Percentiles rank a stretch among this genome's conserved stretches.
Evolutionary conservation across 257 asterid species (phyloP).

Genomic region (Ligustrum vulgare): DNA sequence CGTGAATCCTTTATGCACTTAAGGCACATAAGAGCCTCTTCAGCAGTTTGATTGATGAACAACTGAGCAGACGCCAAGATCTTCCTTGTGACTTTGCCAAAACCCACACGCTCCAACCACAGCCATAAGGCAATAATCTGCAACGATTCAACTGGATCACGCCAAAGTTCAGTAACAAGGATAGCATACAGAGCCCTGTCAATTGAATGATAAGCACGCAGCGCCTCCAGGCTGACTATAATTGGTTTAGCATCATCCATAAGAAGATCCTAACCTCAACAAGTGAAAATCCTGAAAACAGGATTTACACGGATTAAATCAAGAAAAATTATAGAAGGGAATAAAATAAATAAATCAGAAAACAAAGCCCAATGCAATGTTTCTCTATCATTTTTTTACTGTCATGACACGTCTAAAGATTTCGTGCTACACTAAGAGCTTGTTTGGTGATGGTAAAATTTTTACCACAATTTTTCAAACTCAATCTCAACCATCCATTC

Average conservation of each 20-base stretch:
- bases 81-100: slow-evolving; percentile 26
- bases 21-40: slow-evolving; percentile 59
- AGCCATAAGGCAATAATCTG: slow-evolving; percentile 59
- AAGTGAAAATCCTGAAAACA: slow-evolving; percentile 36
- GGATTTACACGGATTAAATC: slow-evolving; percentile 4
- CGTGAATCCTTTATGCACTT: slow-evolving; percentile 26
- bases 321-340: neutral
- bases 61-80: slow-evolving; percentile 33
- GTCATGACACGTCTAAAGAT: neutral
- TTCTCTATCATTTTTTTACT: neutral
- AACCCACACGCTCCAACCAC: slow-evolving; percentile 51
- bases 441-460: no score
- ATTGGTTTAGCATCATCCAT: slow-evolving; percentile 30
- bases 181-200: slow-evolving; percentile 51
- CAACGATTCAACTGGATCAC: slow-evolving; percentile 49
- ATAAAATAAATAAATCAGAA: slow-evolving; percentile 7
- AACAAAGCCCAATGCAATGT: neutral
- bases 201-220: slow-evolving; percentile 34
- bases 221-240: slow-evolving; percentile 32
- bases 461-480: no score
- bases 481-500: no score
- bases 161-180: slow-evolving; percentile 49
- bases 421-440: neutral
- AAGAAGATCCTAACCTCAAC: neutral
- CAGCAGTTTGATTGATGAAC: slow-evolving; percentile 41